Evolutionary conservation across 1,284 basidiomycete genomes (phyloP).

Genomic region (Stereum hirsutum): DNA sequence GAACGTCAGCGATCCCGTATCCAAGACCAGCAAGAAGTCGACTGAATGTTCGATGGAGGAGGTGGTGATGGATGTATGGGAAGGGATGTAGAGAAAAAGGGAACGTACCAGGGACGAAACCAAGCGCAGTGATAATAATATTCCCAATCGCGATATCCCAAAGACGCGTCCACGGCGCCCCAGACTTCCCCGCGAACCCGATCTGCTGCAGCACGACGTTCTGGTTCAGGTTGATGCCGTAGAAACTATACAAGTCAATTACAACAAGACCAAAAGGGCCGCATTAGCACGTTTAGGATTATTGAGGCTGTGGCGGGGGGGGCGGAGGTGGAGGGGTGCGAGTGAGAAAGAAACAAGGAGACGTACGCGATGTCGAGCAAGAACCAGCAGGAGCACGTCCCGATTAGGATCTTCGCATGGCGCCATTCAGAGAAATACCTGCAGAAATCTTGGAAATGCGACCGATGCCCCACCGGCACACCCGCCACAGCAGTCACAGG

Average conservation of each 20-base stretch:
- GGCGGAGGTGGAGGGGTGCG: too few relatives aligned
- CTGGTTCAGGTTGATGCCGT: slow-evolving; percentile 75
- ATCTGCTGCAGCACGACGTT: slow-evolving; percentile 65
- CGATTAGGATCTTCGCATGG: slow-evolving; percentile 43
- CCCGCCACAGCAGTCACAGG: neutral
- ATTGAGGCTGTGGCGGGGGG: too few relatives aligned
- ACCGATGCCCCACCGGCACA: too few relatives aligned
- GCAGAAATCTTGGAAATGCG: slow-evolving; percentile 28
- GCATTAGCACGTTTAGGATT: neutral
- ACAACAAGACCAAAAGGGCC: neutral
- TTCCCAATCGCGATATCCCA: slow-evolving; percentile 60
- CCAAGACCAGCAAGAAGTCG: slow-evolving; percentile 9
- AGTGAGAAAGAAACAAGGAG: neutral
- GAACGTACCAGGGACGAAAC: slow-evolving; percentile 59
- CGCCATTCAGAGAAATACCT: slow-evolving; percentile 48
- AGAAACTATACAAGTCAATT: slow-evolving; percentile 41
- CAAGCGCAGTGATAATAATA: slow-evolving; percentile 61
- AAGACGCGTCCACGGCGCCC: slow-evolving; percentile 51
- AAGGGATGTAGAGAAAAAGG: slow-evolving; percentile 8
- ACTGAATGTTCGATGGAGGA: slow-evolving; percentile 5
- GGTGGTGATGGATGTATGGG: too few relatives aligned
- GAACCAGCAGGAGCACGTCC: slow-evolving; percentile 47
- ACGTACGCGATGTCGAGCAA: slow-evolving; percentile 42
- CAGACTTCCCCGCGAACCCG: slow-evolving; percentile 47
- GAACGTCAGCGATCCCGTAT: too few relatives aligned